Percentiles rank a stretch among this genome's conserved stretches.
Conservation (phyloP, 129 eudicot genomes). For the Pittosporum tobira region DNA sequence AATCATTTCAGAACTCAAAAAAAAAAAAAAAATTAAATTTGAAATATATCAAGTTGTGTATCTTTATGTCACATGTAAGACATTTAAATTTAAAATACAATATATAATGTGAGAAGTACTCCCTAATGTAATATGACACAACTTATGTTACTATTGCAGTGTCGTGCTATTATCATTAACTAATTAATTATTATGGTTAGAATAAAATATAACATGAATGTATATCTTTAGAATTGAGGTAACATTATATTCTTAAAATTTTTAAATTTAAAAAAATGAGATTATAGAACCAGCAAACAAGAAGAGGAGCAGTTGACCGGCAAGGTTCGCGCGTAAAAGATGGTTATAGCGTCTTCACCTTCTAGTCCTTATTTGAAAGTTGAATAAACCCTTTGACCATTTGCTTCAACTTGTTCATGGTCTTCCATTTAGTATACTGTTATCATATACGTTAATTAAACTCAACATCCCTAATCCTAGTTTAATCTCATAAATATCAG, state of each 20-base stretch:
- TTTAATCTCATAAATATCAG: background rate
- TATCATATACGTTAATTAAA: conserved; percentile 16
- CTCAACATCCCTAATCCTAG: background rate
- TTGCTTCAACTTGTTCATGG: conserved; percentile 10
- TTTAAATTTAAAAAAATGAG: background rate
- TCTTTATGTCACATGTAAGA: too few species aligned
- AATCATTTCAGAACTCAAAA: too few species aligned
- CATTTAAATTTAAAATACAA: too few species aligned
- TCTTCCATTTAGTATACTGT: background rate
- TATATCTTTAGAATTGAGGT: too few species aligned
- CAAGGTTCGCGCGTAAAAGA: conserved; percentile 3
- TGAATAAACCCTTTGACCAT: conserved; percentile 1
- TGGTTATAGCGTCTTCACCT: background rate
- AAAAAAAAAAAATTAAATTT: too few species aligned
- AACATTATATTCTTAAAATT: too few species aligned
- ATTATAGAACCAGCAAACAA: too few species aligned
- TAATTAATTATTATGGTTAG: background rate
- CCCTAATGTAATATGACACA: background rate
- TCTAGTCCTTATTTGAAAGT: conserved; percentile 9
- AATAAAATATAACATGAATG: too few species aligned
- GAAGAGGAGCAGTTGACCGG: conserved; percentile 22
- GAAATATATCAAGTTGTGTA: too few species aligned
- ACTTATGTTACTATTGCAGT: too few species aligned
- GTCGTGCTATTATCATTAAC: too few species aligned
- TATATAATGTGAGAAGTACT: too few species aligned